Percentiles rank a stretch among this genome's conserved stretches.
Evolutionary conservation across 1,284 basidiomycete species (phyloP).

Genomic region (Trametes hirsuta): DNA sequence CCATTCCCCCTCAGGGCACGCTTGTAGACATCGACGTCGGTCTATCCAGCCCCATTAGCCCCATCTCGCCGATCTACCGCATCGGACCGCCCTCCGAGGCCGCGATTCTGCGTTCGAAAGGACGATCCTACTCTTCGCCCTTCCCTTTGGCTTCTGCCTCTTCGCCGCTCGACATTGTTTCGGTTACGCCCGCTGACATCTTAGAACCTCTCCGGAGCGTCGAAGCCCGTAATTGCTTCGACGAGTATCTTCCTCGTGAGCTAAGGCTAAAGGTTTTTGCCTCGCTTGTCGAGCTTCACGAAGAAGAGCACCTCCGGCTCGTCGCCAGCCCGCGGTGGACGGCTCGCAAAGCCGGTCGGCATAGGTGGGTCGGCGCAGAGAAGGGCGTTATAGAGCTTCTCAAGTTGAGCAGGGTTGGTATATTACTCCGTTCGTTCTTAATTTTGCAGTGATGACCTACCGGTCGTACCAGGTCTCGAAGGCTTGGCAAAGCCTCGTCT

Average conservation of each 20-base stretch:
- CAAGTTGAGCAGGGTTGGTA: constrained; percentile 71
- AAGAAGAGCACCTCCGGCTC: constrained; percentile 52
- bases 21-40: constrained; percentile 35
- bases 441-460: constrained; percentile 22
- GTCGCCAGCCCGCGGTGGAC: constrained; percentile 56
- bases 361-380: constrained; percentile 73
- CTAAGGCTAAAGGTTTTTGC: constrained; percentile 69
- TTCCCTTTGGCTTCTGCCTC: constrained; percentile 55
- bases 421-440: constrained; percentile 23
- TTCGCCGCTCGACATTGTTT: constrained; percentile 54
- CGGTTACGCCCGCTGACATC: constrained; percentile 47
- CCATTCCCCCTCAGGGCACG: constrained; percentile 33
- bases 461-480: constrained; percentile 70
- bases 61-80: constrained; percentile 27
- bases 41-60: constrained; percentile 25
- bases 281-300: constrained; percentile 54
- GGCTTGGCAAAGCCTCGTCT: constrained; percentile 76
- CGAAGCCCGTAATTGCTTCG: constrained; percentile 56
- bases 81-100: constrained; percentile 26
- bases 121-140: constrained; percentile 67
- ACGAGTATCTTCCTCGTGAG: constrained; percentile 73
- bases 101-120: constrained; percentile 46
- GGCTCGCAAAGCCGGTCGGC: constrained; percentile 55
- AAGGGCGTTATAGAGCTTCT: constrained; percentile 79
- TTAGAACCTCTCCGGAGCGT: constrained; percentile 50